phyloP scores from a whole-genome alignment of 306 rosid genomes.

The Vachellia pachyceras region DNA sequence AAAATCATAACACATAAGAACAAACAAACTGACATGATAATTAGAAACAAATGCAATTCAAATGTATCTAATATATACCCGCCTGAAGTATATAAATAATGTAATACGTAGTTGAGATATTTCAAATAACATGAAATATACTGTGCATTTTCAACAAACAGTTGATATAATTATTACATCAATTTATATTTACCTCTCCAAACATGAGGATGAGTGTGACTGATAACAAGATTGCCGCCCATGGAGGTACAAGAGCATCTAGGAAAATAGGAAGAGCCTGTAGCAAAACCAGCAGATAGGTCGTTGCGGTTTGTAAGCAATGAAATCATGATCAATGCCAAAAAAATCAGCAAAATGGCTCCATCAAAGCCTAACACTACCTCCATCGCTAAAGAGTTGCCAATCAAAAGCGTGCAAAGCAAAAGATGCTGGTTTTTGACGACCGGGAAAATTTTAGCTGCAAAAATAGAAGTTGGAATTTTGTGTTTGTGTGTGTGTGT shows the following conservation, averaged over 20 bases:
- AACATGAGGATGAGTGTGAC: constrained; percentile 90
- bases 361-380: constrained; percentile 42
- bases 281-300: not conserved
- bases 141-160: not conserved
- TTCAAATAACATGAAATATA: not conserved
- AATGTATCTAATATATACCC: not conserved
- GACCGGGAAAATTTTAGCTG: constrained; percentile 96
- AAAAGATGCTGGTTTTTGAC: constrained; percentile 97
- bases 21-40: not conserved
- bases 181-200: constrained; percentile 76
- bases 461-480: constrained; percentile 24
- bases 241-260: constrained; percentile 82
- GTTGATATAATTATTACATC: not conserved
- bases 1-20: not conserved
- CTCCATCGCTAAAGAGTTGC: constrained; percentile 97
- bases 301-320: not conserved
- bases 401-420: constrained; percentile 94
- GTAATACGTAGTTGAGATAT: not conserved
- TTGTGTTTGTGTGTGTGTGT: too few species aligned
- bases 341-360: not conserved
- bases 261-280: constrained; percentile 95
- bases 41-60: not conserved
- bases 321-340: constrained; percentile 3
- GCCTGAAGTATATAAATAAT: not conserved
- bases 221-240: constrained; percentile 82